Evolutionary conservation across 2,329 filamentous ascomycete species (phyloP).

Genomic region (Claviceps purpurea): DNA sequence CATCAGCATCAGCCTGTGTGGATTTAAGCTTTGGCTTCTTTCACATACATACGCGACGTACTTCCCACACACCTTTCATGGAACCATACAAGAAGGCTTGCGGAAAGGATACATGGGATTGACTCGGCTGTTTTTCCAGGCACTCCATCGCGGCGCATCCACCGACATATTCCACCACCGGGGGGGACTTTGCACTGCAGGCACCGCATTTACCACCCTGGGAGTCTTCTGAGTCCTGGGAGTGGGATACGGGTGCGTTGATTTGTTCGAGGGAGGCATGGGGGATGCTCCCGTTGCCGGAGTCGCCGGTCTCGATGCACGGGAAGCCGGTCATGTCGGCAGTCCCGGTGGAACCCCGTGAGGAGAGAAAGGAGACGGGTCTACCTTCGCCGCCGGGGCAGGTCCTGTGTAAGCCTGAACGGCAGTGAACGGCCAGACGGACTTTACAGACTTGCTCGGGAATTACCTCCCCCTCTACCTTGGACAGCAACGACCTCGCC

Average conservation of each 20-base stretch:
- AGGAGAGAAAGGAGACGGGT: conserved; percentile 6
- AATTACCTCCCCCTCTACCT: no score
- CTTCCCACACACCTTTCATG: conserved; percentile 7
- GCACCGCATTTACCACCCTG: conserved; percentile 20
- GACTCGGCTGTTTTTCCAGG: conserved; percentile 35
- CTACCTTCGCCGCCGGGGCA: conserved; percentile 22
- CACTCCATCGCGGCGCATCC: conserved; percentile 30
- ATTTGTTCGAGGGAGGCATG: conserved; percentile 28
- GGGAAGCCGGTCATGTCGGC: conserved; percentile 10
- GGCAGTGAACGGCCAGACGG: no score
- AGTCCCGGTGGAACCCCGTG: no score
- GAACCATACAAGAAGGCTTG: no score
- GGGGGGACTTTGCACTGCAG: conserved; percentile 24
- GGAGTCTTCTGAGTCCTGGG: neutral
- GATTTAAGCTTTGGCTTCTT: conserved; percentile 37
- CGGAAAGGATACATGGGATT: conserved; percentile 29
- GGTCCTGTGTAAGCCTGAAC: neutral
- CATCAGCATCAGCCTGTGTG: conserved; percentile 36
- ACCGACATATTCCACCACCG: conserved; percentile 27
- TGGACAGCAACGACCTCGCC: no score
- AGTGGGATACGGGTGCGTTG: conserved; percentile 28
- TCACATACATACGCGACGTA: conserved; percentile 23
- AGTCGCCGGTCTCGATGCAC: conserved; percentile 27
- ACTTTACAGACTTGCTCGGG: no score
- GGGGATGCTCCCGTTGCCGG: conserved; percentile 30